Evolutionary conservation across 2,329 filamentous ascomycete genomes (phyloP).

Genomic region (Colletotrichum echinochloae): DNA sequence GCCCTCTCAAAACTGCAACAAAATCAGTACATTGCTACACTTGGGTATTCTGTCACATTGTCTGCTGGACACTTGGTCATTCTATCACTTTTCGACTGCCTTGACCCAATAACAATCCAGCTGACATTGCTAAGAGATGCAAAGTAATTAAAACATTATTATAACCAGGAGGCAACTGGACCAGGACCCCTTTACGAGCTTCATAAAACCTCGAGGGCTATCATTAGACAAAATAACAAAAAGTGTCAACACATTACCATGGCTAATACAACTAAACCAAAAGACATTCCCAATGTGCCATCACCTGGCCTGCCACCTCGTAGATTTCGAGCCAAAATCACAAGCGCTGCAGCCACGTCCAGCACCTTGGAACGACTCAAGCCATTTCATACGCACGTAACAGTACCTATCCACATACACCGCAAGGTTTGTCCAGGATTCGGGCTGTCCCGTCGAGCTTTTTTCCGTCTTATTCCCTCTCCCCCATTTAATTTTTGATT

Average conservation of each 20-base stretch:
- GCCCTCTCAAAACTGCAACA: neutral
- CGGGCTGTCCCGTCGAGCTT: too few relatives aligned
- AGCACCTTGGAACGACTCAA: neutral
- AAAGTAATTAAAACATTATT: neutral
- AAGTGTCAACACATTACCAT: neutral
- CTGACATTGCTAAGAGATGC: neutral
- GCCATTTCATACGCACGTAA: neutral
- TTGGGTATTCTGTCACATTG: too few relatives aligned
- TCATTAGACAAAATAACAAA: neutral
- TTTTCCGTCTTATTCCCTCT: neutral
- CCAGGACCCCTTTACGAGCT: neutral
- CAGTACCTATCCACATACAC: too few relatives aligned
- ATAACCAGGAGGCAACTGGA: neutral
- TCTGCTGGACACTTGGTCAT: too few relatives aligned
- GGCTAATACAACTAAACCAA: neutral
- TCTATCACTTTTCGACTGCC: neutral
- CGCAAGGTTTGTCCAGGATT: rapidly evolving
- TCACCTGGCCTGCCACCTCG: neutral
- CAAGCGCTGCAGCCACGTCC: neutral
- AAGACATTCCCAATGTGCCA: neutral
- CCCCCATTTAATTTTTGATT: neutral
- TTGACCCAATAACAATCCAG: too few relatives aligned
- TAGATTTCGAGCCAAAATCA: neutral
- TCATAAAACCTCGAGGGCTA: neutral
- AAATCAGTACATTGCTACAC: neutral